A percentile compares a stretch with the other conserved stretches of the same genome.
These are phyloP conservation scores for Sugiyamaella novakii DNA, from an alignment of 1,139 yeast genomes.

Conservation along the genomic window DNA sequence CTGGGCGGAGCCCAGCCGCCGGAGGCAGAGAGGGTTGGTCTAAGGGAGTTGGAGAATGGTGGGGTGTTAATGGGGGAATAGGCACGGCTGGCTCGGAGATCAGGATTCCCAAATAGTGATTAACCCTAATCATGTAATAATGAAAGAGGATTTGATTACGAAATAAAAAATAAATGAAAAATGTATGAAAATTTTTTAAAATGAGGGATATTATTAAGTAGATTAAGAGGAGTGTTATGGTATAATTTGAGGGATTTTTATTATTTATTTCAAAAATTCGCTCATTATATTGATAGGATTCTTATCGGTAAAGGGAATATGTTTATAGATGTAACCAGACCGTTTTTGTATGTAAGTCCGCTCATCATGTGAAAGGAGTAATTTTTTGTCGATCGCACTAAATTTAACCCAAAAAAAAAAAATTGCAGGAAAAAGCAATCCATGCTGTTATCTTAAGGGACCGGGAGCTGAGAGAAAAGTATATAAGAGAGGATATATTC, in stretches of 20 bases:
- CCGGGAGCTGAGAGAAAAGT: conserved; percentile 3
- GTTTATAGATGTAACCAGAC: conserved; percentile 9
- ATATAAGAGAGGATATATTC: not conserved
- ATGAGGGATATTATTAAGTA: not conserved
- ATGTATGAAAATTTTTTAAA: conserved; percentile 4
- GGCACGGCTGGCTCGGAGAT: no score
- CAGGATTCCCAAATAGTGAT: no score
- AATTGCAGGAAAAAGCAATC: conserved; percentile 8
- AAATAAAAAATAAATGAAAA: conserved; percentile 5
- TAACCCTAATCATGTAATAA: conserved; percentile 16
- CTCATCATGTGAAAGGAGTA: not conserved
- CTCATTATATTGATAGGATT: not conserved
- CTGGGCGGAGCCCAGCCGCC: conserved; percentile 14
- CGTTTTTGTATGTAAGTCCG: conserved; percentile 9
- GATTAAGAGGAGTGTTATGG: not conserved
- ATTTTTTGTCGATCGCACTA: conserved; percentile 2
- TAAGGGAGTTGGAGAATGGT: not conserved
- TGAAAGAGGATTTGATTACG: no score
- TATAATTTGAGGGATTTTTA: not conserved
- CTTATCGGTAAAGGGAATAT: conserved; percentile 5
- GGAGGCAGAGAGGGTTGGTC: no score
- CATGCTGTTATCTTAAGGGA: conserved; percentile 10
- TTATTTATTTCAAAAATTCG: not conserved
- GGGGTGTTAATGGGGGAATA: no score
- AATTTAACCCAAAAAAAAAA: conserved; percentile 12